A percentile compares a stretch with the other conserved stretches of the same genome.
Conservation (phyloP, 1,284 basidiomycete species). For the Lentinula novae-zelandiae region DNA sequence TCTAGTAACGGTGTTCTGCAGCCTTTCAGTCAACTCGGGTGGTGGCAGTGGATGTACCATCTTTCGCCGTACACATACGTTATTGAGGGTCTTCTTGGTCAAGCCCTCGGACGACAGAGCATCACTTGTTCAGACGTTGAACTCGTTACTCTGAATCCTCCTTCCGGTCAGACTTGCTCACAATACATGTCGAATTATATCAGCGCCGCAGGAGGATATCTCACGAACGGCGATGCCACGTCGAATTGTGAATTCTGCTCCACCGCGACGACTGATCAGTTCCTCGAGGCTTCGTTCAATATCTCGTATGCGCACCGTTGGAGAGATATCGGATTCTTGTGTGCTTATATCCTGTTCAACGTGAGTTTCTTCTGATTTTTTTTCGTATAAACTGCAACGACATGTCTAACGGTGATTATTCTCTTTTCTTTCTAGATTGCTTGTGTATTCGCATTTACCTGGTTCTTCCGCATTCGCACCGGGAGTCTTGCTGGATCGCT, state of each 20-base stretch:
- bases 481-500: constrained; percentile 2
- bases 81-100: not conserved
- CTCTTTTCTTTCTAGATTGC: constrained; percentile 5
- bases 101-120: constrained; percentile 41
- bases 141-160: constrained; percentile 50
- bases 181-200: constrained; percentile 56
- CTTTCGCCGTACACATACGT: constrained; percentile 73
- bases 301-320: constrained; percentile 47
- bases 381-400: not conserved
- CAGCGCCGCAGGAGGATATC: constrained; percentile 54
- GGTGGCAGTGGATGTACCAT: constrained; percentile 85
- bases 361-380: constrained; percentile 28
- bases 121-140: constrained; percentile 58
- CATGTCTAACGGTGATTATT: not conserved
- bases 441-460: constrained; percentile 9
- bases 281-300: constrained; percentile 39
- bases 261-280: constrained; percentile 37
- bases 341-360: constrained; percentile 43
- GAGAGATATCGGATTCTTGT: constrained; percentile 47
- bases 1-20: constrained; percentile 63
- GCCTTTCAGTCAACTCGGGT: constrained; percentile 61
- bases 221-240: constrained; percentile 56
- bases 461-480: constrained; percentile 13
- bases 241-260: constrained; percentile 54
- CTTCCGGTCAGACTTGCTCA: constrained; percentile 55